Base-by-base conservation (phyloP, 2,329 filamentous ascomycete species). In the Ophiostoma perfectum region DNA sequence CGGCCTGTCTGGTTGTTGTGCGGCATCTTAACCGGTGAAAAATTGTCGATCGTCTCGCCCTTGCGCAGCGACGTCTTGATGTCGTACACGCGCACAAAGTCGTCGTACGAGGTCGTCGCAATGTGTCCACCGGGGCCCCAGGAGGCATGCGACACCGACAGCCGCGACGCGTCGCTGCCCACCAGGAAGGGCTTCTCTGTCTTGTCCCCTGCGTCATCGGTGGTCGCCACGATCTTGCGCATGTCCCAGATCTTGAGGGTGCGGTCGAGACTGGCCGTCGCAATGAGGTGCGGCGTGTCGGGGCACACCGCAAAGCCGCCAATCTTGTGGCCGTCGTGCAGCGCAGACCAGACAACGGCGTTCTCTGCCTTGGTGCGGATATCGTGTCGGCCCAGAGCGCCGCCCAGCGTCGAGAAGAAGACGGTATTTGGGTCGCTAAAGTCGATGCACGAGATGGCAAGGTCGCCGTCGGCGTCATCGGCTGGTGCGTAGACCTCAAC, bases 1-100 rank as follows among this genome's bases (percentile, higher is more conserved):
- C 93, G 84, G 0, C 94, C 95, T 0, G 93, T 98, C 79, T 99
- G 95, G 75, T 97, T 97, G 75, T 99, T 99, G 75, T 99, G 95
- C 11, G 83, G 83, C 0, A 98, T 85, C 1, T 86, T 81, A 0
- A 83, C 80, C 0, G 94, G 93, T 71, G 86, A 80, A 84, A 97
- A 90, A 7, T 86, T 82, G 0, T 79, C 77, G 6, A 64, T 36
- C 0, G 42, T 47, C 2, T 14, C 11, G 72, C 36, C 16, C 62
- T 0, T 80, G 77, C 0, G 88, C 82, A 8, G 84, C 82, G 0
- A 84, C 27, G 11, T 16, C n/a, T 12, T 82, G 73, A 96, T 91
- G 73, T 93, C 86, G 79, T 98, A 92, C 9, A 99, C 90, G 76
- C 98, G 98, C 72, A 99, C 85, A 0, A 91, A 96, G 74, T 99